Evolutionary conservation across 495 filamentous ascomycete species (phyloP), one percentile per base, ranked within the genome.

Genomic region (Mytilinidion resinicola): DNA sequence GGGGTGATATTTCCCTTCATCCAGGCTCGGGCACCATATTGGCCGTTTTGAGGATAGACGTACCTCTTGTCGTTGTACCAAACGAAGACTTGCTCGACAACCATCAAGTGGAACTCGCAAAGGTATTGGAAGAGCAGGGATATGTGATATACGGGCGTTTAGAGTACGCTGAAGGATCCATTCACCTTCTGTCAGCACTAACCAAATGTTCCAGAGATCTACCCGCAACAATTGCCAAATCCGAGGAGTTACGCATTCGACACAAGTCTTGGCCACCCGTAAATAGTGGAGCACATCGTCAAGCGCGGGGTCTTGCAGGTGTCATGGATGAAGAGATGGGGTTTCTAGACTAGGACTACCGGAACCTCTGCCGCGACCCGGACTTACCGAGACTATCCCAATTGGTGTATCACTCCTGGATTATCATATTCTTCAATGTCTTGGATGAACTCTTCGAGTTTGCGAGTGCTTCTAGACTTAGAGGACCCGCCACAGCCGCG

Each of bases 21-120:
- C 15, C 49, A 95, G 91, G 91, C 55, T 89, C 91, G 20, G 93
- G 93, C 12, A 87, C 88, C n/a, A 88, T 97, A 21, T 76, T 96
- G 1, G 90, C 88, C 68, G 90, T 84, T 0, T 76, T 95, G 33
- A 80, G 90, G 34, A 64, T 80, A 15, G 77, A 78, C 15, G 76
- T 87, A 0, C 82, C 85, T 5, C 69, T 96, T 33, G 81, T 97
- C 46, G 89, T 95, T 3, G 91, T 98, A 20, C 89, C 91, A 8
- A 98, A 98, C 70, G 73, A 81, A 8, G 74, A 76, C 1, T 79
- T 98, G 4, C 83, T 96, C 65, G 89, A 90, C 63, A 95, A 96
- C 63, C 93, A 98, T 66, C 93, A 98, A 70, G 79, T 82, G 37
- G 91, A 98, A 69, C 77, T 97, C 9, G 91, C 91, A 1, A 75